Conservation (phyloP, 345 rosid genomes). For the thale cress (Arabidopsis thaliana) region DNA sequence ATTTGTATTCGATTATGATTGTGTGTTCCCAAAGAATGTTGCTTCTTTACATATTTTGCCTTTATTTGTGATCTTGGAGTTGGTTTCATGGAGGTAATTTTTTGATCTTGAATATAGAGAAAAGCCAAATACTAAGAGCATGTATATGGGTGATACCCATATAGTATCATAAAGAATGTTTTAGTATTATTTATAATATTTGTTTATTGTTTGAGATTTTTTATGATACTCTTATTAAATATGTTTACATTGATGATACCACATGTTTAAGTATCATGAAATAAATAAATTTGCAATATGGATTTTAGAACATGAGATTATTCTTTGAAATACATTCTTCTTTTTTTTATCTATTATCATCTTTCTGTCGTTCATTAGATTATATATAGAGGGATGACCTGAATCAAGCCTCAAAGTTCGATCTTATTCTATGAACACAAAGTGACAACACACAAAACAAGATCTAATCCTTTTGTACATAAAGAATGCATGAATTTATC, state of each 20-base stretch:
- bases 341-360: neutral
- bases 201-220: no score
- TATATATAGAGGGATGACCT: conserved; percentile 9
- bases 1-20: conserved; percentile 7
- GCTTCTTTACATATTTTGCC: neutral
- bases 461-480: conserved; percentile 36
- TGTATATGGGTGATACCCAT: no score
- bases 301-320: conserved; percentile 21
- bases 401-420: conserved; percentile 33
- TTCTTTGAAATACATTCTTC: no score
- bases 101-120: neutral
- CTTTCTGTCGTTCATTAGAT: conserved; percentile 12
- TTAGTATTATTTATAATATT: no score
- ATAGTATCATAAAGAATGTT: no score
- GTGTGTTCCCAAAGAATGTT: neutral
- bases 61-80: no score
- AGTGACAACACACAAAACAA: conserved; percentile 31
- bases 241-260: no score
- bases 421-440: conserved; percentile 40
- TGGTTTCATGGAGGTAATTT: neutral
- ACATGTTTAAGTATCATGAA: no score
- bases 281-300: no score
- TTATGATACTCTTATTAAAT: no score
- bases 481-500: conserved; percentile 45
- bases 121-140: neutral